Evolutionary conservation across 1,284 basidiomycete genomes (phyloP).

Genomic region (Xerocomus amazonicus): DNA sequence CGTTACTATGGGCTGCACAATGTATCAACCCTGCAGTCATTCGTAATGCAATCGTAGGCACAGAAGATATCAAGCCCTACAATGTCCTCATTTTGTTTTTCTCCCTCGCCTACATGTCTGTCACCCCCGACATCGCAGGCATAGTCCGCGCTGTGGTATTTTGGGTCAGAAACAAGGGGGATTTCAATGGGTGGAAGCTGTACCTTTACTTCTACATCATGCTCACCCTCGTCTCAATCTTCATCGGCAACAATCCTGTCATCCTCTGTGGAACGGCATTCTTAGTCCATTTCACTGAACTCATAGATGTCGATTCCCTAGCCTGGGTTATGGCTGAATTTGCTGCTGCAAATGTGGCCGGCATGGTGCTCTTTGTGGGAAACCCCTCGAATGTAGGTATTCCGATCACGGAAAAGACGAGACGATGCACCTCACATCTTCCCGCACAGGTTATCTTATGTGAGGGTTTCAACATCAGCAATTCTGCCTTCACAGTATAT

Average conservation of each 20-base stretch:
- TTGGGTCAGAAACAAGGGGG: slow-evolving; percentile 78
- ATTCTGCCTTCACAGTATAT: slow-evolving; percentile 67
- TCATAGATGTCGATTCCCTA: slow-evolving; percentile 49
- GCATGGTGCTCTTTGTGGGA: slow-evolving; percentile 64
- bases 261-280: slow-evolving; percentile 86
- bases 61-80: slow-evolving; percentile 81
- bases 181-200: slow-evolving; percentile 64
- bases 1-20: slow-evolving; percentile 72
- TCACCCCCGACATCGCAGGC: slow-evolving; percentile 89
- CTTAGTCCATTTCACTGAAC: slow-evolving; percentile 80
- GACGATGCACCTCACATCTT: background rate
- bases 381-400: slow-evolving; percentile 66
- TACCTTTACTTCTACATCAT: slow-evolving; percentile 80
- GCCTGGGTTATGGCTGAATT: slow-evolving; percentile 57
- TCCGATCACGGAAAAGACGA: background rate
- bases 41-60: slow-evolving; percentile 67
- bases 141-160: slow-evolving; percentile 85
- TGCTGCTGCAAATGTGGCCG: slow-evolving; percentile 78
- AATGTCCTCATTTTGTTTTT: slow-evolving; percentile 92
- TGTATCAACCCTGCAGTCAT: slow-evolving; percentile 67
- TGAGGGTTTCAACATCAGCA: slow-evolving; percentile 58
- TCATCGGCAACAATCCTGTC: slow-evolving; percentile 90
- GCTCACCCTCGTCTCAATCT: slow-evolving; percentile 73
- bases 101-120: slow-evolving; percentile 90
- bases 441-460: slow-evolving; percentile 49